Evolutionary conservation across 1,139 yeast species (phyloP).

Genomic region (Candida neerlandica): DNA sequence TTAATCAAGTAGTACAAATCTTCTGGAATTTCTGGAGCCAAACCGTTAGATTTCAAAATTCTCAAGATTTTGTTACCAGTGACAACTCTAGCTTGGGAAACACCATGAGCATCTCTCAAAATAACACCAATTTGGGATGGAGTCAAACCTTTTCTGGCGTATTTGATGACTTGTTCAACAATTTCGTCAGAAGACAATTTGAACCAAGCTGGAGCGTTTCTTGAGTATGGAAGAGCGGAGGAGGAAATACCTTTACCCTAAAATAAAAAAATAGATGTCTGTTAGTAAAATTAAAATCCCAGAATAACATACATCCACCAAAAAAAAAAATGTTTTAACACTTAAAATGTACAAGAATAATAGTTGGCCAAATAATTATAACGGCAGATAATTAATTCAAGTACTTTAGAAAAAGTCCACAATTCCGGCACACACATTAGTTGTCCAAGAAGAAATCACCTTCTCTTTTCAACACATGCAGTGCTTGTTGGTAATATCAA

Average conservation of each 20-base stretch:
- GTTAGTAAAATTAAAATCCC: conserved; percentile 32
- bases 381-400: conserved; percentile 2
- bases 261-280: conserved; percentile 12
- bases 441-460: too few species aligned
- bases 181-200: conserved; percentile 94
- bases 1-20: conserved; percentile 98
- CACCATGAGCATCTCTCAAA: conserved; percentile 99
- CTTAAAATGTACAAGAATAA: conserved; percentile 1
- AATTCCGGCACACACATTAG: background rate
- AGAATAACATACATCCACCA: background rate
- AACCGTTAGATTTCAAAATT: conserved; percentile 98
- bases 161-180: conserved; percentile 97
- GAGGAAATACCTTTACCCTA: conserved; percentile 99
- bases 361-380: background rate
- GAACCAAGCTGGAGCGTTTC: conserved; percentile 99
- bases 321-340: background rate
- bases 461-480: background rate
- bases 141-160: conserved; percentile 99
- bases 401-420: conserved; percentile 2
- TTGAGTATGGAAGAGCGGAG: conserved; percentile 99
- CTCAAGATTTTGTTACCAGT: conserved; percentile 99
- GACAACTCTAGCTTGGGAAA: conserved; percentile 94
- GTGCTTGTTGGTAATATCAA: conserved; percentile 9
- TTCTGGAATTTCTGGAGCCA: conserved; percentile 99
- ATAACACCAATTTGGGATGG: conserved; percentile 99